Conservation (phyloP, 257 asterid genomes). For the Catharanthus roseus region DNA sequence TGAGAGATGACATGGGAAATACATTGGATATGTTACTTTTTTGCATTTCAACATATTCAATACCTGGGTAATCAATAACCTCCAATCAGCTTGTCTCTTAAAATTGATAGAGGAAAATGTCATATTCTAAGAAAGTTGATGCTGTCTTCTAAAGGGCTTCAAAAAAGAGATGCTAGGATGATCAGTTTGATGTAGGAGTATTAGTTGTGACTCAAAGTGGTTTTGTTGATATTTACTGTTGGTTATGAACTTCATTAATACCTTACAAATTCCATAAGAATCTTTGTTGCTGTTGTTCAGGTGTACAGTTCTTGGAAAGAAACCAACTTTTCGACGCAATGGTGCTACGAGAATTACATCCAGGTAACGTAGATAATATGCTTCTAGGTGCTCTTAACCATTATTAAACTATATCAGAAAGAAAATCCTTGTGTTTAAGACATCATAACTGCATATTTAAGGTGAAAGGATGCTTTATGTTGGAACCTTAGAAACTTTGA, state of each 20-base stretch:
- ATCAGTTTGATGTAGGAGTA: neutral
- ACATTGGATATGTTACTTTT: neutral
- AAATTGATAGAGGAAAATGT: neutral
- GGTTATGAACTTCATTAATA: neutral
- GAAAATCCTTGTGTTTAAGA: neutral
- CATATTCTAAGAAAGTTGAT: neutral
- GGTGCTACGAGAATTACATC: slow-evolving; percentile 93
- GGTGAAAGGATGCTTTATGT: neutral
- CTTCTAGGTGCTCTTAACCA: neutral
- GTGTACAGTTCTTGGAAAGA: slow-evolving; percentile 91
- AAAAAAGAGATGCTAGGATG: too few species aligned
- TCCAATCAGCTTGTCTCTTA: neutral
- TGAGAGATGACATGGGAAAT: neutral
- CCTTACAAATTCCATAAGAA: neutral
- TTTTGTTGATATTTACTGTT: neutral
- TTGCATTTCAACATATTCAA: neutral
- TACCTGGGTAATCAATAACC: neutral
- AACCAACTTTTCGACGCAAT: slow-evolving; percentile 79
- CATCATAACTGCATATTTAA: neutral
- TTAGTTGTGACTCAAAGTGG: neutral
- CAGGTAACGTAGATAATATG: slow-evolving; percentile 37
- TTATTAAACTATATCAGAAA: neutral
- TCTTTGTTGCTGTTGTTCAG: slow-evolving; percentile 21
- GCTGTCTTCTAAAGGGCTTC: neutral
- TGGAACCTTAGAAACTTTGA: neutral